These are phyloP conservation scores for Yamadazyma trypodendri DNA, from an alignment of 1,139 yeast species.

Conservation along the genomic window DNA sequence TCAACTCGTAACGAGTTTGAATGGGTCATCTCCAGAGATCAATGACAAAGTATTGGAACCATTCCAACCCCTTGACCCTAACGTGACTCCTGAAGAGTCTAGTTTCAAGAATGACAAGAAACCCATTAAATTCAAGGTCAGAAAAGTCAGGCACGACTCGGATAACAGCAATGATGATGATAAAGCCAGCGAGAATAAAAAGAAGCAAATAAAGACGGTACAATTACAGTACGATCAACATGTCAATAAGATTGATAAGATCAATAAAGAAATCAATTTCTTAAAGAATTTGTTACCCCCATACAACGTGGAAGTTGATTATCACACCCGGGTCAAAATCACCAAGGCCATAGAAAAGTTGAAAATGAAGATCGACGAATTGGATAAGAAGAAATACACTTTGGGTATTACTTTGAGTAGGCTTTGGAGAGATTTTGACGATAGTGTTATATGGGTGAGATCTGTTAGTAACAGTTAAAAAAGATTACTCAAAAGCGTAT, in stretches of 20 bases:
- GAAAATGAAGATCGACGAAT: slow-evolving; percentile 40
- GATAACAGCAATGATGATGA: slow-evolving; percentile 7
- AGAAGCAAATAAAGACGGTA: slow-evolving; percentile 20
- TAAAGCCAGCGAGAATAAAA: slow-evolving; percentile 7
- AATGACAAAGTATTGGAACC: background rate
- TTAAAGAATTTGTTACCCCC: slow-evolving; percentile 45
- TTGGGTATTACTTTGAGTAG: slow-evolving; percentile 46
- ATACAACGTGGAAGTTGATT: slow-evolving; percentile 46
- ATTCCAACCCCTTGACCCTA: background rate
- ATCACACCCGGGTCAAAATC: slow-evolving; percentile 42
- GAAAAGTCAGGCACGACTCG: slow-evolving; percentile 41
- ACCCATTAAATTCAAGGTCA: slow-evolving; percentile 43
- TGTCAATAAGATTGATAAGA: slow-evolving; percentile 32
- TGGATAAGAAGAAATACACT: slow-evolving; percentile 43
- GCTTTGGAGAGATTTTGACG: slow-evolving; percentile 45
- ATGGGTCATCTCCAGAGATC: slow-evolving; percentile 2
- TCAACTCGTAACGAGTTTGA: background rate
- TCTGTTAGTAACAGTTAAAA: slow-evolving; percentile 10
- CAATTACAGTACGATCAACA: slow-evolving; percentile 41
- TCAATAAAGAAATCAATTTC: slow-evolving; percentile 42
- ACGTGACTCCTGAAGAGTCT: background rate
- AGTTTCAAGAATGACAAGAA: slow-evolving; percentile 13
- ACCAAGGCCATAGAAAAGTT: slow-evolving; percentile 45
- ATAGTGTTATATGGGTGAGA: slow-evolving; percentile 47
- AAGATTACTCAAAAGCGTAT: background rate